phyloP scores from a whole-genome alignment of 2,329 filamentous ascomycete species.

The Aspergillus intermedius region DNA sequence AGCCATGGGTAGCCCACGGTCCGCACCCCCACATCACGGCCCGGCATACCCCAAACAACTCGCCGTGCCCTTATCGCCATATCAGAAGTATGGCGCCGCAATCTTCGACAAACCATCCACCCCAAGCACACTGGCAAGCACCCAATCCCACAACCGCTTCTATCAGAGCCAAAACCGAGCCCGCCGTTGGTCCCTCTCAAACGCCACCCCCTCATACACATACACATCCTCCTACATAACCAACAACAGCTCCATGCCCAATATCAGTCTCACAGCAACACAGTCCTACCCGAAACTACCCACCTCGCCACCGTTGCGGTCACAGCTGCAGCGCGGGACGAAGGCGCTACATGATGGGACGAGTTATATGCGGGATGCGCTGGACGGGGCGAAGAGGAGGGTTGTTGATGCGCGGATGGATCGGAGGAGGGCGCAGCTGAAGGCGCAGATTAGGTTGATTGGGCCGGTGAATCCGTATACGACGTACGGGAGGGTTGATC shows the following conservation, averaged over 20 bases:
- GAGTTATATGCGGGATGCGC: constrained; percentile 19
- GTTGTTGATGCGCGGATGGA: constrained; percentile 29
- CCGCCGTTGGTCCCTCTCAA: background rate
- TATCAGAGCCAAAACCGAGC: background rate
- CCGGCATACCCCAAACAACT: constrained; percentile 17
- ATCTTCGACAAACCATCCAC: constrained; percentile 24
- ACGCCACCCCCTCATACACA: background rate
- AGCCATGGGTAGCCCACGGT: constrained; percentile 2
- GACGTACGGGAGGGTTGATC: constrained; percentile 17
- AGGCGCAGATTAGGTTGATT: constrained; percentile 36
- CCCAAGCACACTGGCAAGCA: constrained; percentile 17
- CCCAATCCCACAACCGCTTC: constrained; percentile 13
- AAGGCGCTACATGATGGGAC: constrained; percentile 21
- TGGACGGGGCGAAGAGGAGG: constrained; percentile 30
- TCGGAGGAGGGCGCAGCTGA: constrained; percentile 31
- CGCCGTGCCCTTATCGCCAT: constrained; percentile 29
- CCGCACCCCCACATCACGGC: constrained; percentile 4
- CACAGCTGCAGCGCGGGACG: constrained; percentile 18
- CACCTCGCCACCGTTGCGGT: constrained; percentile 11
- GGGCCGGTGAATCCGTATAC: constrained; percentile 30
- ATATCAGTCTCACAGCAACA: constrained; percentile 5
- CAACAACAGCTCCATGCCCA: background rate
- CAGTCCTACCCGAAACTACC: background rate
- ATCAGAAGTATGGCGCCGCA: constrained; percentile 31
- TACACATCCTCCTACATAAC: background rate